These are phyloP conservation scores for Penicillium concentricum DNA, from an alignment of 2,329 filamentous ascomycete species.

Conservation along the genomic window DNA sequence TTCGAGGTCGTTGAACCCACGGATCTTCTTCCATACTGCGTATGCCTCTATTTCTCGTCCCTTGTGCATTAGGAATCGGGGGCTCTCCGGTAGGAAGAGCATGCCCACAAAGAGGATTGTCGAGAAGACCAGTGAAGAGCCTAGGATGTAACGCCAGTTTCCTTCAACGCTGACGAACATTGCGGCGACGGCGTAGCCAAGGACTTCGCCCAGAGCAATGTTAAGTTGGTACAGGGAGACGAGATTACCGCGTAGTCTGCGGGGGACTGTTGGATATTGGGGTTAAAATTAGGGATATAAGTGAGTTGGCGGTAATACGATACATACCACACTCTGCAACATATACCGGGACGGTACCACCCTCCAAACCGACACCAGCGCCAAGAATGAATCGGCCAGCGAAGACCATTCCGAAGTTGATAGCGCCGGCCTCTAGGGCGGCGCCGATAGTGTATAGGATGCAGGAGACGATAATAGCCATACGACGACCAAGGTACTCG, in stretches of 20 bases:
- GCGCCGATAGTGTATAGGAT: conserved; percentile 69
- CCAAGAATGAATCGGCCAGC: conserved; percentile 67
- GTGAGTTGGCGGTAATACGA: not conserved
- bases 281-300: not conserved
- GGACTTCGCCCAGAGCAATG: conserved; percentile 71
- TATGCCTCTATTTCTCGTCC: conserved; percentile 59
- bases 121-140: conserved; percentile 69
- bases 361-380: conserved; percentile 69
- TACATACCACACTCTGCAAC: conserved; percentile 59
- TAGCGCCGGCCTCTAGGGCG: conserved; percentile 65
- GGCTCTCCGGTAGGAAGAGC: conserved; percentile 69
- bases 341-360: conserved; percentile 72
- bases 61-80: conserved; percentile 70
- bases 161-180: conserved; percentile 69
- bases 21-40: conserved; percentile 71
- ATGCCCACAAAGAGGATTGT: conserved; percentile 60
- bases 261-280: conserved; percentile 51
- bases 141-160: conserved; percentile 73
- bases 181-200: conserved; percentile 70
- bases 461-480: conserved; percentile 68
- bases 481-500: conserved; percentile 64
- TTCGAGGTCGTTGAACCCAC: conserved; percentile 57
- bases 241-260: conserved; percentile 66
- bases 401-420: conserved; percentile 71
- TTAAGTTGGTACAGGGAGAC: conserved; percentile 75